phyloP scores from a whole-genome alignment of 768 basidiomycete genomes.

The Butyriboletus loyo region DNA sequence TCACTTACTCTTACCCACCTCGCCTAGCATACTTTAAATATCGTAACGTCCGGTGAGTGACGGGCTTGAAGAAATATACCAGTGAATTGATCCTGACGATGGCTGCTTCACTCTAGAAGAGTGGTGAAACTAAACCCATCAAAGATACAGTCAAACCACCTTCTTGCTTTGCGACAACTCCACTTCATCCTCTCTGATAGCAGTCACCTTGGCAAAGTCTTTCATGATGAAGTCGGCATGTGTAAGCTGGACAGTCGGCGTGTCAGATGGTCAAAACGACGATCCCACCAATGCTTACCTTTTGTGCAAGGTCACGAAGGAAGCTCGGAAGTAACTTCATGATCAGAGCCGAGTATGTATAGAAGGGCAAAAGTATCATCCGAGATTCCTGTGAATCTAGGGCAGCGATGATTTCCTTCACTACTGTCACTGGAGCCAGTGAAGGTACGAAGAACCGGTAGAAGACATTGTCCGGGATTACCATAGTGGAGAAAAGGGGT shows the following conservation, averaged over 20 bases:
- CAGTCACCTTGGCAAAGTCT: constrained; percentile 63
- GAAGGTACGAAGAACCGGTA: constrained; percentile 77
- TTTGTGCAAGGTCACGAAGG: constrained; percentile 69
- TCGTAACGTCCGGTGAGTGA: neutral
- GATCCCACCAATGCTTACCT: constrained; percentile 43
- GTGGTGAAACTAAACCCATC: neutral
- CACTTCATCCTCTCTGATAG: constrained; percentile 55
- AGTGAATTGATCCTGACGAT: neutral
- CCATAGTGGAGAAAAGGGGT: constrained; percentile 65
- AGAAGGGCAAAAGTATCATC: constrained; percentile 71
- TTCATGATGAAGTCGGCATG: constrained; percentile 71
- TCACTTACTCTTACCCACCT: neutral
- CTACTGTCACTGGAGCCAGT: constrained; percentile 67
- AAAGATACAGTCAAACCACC: constrained; percentile 3
- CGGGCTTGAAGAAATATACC: neutral
- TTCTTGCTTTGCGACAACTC: constrained; percentile 10
- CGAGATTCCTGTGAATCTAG: constrained; percentile 78
- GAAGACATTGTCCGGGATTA: constrained; percentile 46
- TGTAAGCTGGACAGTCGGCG: constrained; percentile 45
- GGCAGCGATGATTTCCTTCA: constrained; percentile 78
- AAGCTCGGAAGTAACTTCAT: constrained; percentile 66
- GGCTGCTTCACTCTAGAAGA: neutral
- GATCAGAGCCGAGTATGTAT: constrained; percentile 55
- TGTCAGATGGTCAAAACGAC: constrained; percentile 8
- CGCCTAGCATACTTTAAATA: neutral